Evolutionary conservation across 176 grass and related monocot species (phyloP), one percentile per base, ranked within the genome.

Genomic region (Carex scoparia): DNA sequence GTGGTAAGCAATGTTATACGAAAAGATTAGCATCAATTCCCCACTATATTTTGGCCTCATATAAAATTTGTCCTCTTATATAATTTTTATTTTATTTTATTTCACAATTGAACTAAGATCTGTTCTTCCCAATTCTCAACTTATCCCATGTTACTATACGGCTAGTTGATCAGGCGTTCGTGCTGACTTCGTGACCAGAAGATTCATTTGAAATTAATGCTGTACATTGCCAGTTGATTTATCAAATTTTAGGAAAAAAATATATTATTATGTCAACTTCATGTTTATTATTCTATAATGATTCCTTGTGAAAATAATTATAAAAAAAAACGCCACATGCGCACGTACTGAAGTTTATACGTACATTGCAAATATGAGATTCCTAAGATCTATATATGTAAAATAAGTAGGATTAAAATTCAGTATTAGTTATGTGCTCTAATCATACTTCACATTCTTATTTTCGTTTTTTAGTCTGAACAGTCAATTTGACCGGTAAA

Each of bases 11-110:
- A 77, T 77, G 14, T 77, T 77, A 55, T 54, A 48, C 0, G n/a
- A 55, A 16, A 77, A 77, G 8, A 10, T 77, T 77, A 77, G 72
- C 72, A 77, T 77, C 72, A 11, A 76, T 76, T 42, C 68, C 68
- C 27, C 27, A 72, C 10, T 73, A 13, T 0, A 46, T 14, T 18
- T 12, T 73, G 1, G 5, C 18, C 32, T 73, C 69, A 28, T 73
- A 73, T 40, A 42, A 73, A 46, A 7, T 73, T 3, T 72, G 32
- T 72, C 4, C 12, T 8, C 9, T 77, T 69, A 51, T 51, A 51
- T 51, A 51, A 1, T 28, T n/a, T 9, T 23, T 1, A 35, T 35
- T 76, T 30, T 62, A 5, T 79, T 80, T 80, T 23, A 11, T 48
- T 80, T 3, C 38, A 7, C 4, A 19, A 65, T 65, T 19, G 49